Evolutionary conservation across 352 stramenopile genomes (phyloP).

Genomic region (Aphanomyces cochlioides): DNA sequence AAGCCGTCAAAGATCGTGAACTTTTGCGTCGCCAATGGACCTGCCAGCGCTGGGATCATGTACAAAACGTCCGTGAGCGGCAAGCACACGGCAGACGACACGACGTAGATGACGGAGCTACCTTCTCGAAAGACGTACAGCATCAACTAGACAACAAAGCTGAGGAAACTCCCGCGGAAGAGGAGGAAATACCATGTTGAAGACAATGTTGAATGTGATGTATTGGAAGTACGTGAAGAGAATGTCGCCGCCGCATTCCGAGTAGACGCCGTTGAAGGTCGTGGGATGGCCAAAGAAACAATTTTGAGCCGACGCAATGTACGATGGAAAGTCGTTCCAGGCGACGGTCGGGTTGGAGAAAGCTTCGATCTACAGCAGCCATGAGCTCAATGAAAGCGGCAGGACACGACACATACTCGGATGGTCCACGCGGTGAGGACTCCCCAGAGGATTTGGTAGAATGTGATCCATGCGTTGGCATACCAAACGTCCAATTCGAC

Average conservation of each 20-base stretch:
- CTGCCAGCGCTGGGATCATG: slow-evolving; percentile 25
- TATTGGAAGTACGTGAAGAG: slow-evolving; percentile 29
- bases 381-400: too few species aligned
- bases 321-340: slow-evolving; percentile 29
- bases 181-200: slow-evolving; percentile 31
- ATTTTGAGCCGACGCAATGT: slow-evolving; percentile 23
- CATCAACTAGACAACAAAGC: slow-evolving; percentile 30
- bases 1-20: slow-evolving; percentile 31
- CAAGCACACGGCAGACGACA: slow-evolving; percentile 32
- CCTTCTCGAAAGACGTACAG: slow-evolving; percentile 33
- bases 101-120: slow-evolving; percentile 32
- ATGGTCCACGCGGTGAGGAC: slow-evolving; percentile 30
- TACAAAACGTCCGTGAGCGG: slow-evolving; percentile 28
- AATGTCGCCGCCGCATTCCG: slow-evolving; percentile 25
- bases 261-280: slow-evolving; percentile 29
- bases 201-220: slow-evolving; percentile 32
- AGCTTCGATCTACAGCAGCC: slow-evolving; percentile 2
- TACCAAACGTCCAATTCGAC: slow-evolving; percentile 35
- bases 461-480: slow-evolving; percentile 30
- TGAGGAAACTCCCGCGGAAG: neutral
- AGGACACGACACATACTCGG: slow-evolving; percentile 12
- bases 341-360: slow-evolving; percentile 30
- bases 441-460: slow-evolving; percentile 33
- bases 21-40: slow-evolving; percentile 22
- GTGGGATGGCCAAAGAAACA: slow-evolving; percentile 30